Evolutionary conservation across 2,329 filamentous ascomycete genomes (phyloP).

Genomic region (Stachybotrys echinatus): DNA sequence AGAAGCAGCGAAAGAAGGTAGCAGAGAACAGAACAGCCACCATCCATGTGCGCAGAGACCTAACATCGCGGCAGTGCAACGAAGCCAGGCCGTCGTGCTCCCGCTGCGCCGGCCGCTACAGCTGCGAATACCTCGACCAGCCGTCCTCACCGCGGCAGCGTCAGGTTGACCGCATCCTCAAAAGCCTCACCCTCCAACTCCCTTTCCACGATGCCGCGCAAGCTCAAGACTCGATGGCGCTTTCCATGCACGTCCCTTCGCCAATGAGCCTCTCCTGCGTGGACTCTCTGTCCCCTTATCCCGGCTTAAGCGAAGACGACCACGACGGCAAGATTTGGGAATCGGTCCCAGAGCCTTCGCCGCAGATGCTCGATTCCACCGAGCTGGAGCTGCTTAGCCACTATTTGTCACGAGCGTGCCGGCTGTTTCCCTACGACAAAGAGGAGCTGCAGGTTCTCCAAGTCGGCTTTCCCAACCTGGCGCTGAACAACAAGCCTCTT

Average conservation of each 20-base stretch:
- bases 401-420: constrained; percentile 35
- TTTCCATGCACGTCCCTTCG: too few relatives aligned
- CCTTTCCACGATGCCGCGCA: too few relatives aligned
- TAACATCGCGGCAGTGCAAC: neutral
- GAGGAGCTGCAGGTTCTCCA: constrained; percentile 33
- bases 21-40: neutral
- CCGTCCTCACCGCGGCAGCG: neutral
- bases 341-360: neutral
- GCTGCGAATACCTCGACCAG: neutral
- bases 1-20: constrained; percentile 10
- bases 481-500: constrained; percentile 29
- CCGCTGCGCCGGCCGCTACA: neutral
- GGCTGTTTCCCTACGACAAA: constrained; percentile 25
- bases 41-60: neutral
- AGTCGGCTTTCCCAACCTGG: constrained; percentile 35
- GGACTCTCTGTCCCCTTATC: constrained; percentile 1
- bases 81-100: neutral
- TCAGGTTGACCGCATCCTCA: neutral
- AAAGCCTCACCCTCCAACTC: neutral
- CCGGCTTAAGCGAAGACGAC: neutral
- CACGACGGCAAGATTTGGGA: neutral
- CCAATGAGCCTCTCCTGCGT: neutral
- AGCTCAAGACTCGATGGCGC: too few relatives aligned
- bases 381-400: constrained; percentile 33
- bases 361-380: constrained; percentile 10